Conservation (phyloP, 345 rosid species). For the Syzygium jambos region DNA sequence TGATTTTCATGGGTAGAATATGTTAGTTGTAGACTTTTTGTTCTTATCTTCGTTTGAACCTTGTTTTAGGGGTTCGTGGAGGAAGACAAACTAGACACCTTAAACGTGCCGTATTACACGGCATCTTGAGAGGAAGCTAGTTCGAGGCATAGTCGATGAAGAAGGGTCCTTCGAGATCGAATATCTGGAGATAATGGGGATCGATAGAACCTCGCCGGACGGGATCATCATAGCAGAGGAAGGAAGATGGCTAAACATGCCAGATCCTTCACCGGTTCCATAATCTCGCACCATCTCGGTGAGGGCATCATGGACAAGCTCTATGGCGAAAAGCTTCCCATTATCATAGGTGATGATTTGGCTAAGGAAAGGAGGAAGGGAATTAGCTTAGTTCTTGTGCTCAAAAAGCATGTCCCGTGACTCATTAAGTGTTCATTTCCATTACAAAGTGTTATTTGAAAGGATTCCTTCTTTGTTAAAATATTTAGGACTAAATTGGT, state of each 20-base stretch:
- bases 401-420: neutral
- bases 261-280: conserved; percentile 2
- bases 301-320: conserved; percentile 3
- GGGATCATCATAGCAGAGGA: neutral
- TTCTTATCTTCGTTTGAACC: neutral
- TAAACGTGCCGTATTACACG: neutral
- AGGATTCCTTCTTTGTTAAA: too few relatives aligned
- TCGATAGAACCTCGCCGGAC: neutral
- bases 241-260: neutral
- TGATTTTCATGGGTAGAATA: neutral
- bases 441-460: too few relatives aligned
- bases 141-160: neutral
- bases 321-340: neutral
- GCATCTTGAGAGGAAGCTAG: conserved; percentile 1
- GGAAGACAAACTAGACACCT: conserved; percentile 11
- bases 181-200: neutral
- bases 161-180: neutral
- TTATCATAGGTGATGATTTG: neutral
- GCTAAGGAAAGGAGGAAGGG: neutral
- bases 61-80: neutral
- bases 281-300: conserved; percentile 8
- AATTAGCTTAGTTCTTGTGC: neutral
- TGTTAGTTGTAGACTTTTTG: rapidly evolving
- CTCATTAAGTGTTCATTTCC: too few relatives aligned
- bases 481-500: too few relatives aligned